Conservation (phyloP, 495 filamentous ascomycete species). For the Annulohypoxylon maeteangense region DNA sequence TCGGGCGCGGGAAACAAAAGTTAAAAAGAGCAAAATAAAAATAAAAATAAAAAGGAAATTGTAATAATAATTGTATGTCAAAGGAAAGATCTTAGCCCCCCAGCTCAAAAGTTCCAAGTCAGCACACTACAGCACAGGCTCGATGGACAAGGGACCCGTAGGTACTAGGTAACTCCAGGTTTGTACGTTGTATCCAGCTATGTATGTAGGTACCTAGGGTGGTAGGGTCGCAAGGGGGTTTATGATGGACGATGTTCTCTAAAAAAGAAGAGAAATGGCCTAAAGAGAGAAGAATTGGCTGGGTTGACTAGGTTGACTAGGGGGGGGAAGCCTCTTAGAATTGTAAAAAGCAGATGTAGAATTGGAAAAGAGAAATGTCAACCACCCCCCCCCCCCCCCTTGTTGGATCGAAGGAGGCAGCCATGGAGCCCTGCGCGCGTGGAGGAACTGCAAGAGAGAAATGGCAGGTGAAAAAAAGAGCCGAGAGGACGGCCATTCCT, state of each 20-base stretch:
- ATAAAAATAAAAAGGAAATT: slow-evolving; percentile 6
- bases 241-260: neutral
- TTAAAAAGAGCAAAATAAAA: slow-evolving; percentile 16
- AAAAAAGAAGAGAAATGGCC: neutral
- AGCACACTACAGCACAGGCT: slow-evolving; percentile 35
- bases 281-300: neutral
- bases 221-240: neutral
- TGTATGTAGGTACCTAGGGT: slow-evolving; percentile 14
- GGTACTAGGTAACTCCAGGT: slow-evolving; percentile 9
- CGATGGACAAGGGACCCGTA: neutral
- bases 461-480: slow-evolving; percentile 46
- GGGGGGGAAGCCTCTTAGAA: neutral
- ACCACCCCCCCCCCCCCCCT: slow-evolving; percentile 20
- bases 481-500: slow-evolving; percentile 41
- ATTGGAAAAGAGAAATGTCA: neutral
- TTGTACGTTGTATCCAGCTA: neutral
- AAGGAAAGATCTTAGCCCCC: slow-evolving; percentile 33
- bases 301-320: neutral
- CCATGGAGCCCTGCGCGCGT: slow-evolving; percentile 26
- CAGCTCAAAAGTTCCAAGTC: slow-evolving; percentile 32
- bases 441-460: slow-evolving; percentile 38
- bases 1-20: slow-evolving; percentile 8
- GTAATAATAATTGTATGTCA: slow-evolving; percentile 28
- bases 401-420: slow-evolving; percentile 39
- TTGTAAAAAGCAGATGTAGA: neutral